These are phyloP conservation scores for Linnemannia zychae DNA, from an alignment of 192 early-diverging fungal genomes.

Conservation along the genomic window DNA sequence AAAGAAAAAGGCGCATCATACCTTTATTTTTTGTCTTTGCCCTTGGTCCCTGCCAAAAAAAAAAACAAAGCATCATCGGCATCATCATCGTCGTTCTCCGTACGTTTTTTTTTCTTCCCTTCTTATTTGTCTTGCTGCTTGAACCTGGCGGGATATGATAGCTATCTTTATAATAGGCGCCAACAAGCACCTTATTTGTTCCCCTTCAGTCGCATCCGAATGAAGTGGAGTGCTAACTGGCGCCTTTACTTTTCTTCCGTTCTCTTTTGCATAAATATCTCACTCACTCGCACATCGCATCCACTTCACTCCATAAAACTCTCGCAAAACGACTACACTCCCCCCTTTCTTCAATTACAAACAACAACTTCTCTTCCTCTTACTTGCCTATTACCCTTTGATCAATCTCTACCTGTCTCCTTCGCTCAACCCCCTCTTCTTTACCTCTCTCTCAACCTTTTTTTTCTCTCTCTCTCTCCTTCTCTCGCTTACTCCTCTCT, in stretches of 20 bases:
- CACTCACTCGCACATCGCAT: neutral
- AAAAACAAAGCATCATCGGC: neutral
- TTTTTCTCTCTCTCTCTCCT: neutral
- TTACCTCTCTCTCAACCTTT: neutral
- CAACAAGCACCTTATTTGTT: neutral
- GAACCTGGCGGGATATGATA: neutral
- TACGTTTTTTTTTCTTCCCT: constrained; percentile 1
- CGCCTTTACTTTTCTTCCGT: neutral
- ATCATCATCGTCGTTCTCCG: neutral
- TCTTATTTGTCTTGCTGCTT: neutral
- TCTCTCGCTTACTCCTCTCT: neutral
- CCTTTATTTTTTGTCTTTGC: neutral
- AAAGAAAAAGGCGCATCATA: neutral
- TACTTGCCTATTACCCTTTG: neutral
- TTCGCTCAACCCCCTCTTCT: neutral
- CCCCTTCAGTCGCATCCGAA: constrained; percentile 2
- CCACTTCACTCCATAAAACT: neutral
- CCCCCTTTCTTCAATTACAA: neutral
- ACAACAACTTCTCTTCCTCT: neutral
- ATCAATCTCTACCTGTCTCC: neutral
- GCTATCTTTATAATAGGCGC: neutral
- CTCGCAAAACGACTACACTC: no score
- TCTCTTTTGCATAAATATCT: neutral
- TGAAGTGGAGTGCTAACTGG: neutral
- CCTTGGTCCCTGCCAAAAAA: neutral